A percentile compares a stretch with the other conserved stretches of the same genome.
phyloP scores from a whole-genome alignment of 140 eudicot genomes.

The Senecio squalidus region DNA sequence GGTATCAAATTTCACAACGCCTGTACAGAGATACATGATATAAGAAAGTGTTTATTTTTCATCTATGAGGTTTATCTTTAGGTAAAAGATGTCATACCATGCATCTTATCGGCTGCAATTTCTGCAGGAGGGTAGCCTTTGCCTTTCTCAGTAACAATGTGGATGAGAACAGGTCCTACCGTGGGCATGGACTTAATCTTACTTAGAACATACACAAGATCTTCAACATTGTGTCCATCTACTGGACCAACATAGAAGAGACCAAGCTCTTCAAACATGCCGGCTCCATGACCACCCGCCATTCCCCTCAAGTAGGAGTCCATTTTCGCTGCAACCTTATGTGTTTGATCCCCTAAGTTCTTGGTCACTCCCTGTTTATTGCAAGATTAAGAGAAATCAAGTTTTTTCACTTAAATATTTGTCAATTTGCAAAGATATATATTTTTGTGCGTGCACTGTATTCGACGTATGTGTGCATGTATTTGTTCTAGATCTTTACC shows the following conservation, averaged over 20 bases:
- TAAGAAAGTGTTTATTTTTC: background rate
- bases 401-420: background rate
- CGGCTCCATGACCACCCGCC: slow-evolving; percentile 24
- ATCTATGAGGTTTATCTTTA: background rate
- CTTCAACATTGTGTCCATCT: slow-evolving; percentile 55
- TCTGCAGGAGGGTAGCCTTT: slow-evolving; percentile 72
- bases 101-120: slow-evolving; percentile 50
- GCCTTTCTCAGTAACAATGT: too few relatives aligned
- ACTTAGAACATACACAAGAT: slow-evolving; percentile 39
- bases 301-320: slow-evolving; percentile 34
- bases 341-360: slow-evolving; percentile 40
- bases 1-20: slow-evolving; percentile 59
- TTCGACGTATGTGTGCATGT: too few relatives aligned
- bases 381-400: background rate
- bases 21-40: slow-evolving; percentile 13
- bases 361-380: slow-evolving; percentile 34
- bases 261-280: slow-evolving; percentile 60
- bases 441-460: too few relatives aligned
- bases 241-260: slow-evolving; percentile 59
- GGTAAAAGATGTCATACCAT: slow-evolving; percentile 26
- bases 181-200: slow-evolving; percentile 37
- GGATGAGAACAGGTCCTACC: slow-evolving; percentile 55
- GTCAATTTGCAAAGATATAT: too few relatives aligned
- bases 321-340: slow-evolving; percentile 40
- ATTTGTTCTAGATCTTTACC: too few relatives aligned